A percentile compares a stretch with the other conserved stretches of the same genome.
Conservation (phyloP, 192 early-diverging fungal genomes). For the Coemansia biformis region DNA sequence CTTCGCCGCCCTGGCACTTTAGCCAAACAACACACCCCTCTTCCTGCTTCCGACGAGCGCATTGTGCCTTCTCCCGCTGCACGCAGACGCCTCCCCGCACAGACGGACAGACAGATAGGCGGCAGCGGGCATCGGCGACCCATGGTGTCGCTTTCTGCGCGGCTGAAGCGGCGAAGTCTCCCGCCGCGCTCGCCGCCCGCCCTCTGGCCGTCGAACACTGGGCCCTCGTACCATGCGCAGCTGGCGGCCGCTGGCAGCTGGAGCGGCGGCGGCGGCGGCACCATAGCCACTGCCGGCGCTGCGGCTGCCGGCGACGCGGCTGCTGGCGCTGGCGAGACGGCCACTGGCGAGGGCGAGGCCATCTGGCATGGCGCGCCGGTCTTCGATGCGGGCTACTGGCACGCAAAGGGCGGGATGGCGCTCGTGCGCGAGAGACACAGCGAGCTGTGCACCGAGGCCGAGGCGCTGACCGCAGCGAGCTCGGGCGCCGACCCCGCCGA, state of each 20-base stretch:
- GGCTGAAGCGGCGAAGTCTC: constrained; percentile 25
- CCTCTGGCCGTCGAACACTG: neutral
- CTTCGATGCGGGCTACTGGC: constrained; percentile 39
- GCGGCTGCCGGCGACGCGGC: neutral
- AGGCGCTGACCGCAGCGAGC: constrained; percentile 27
- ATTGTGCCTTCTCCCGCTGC: no score
- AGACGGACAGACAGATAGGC: neutral
- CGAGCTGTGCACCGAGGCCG: constrained; percentile 10
- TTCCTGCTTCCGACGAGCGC: no score
- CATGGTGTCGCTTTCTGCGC: constrained; percentile 24
- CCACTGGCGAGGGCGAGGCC: constrained; percentile 4
- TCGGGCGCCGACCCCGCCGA: neutral
- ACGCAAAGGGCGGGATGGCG: constrained; percentile 34
- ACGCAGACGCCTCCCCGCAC: no score
- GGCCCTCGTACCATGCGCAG: constrained; percentile 2
- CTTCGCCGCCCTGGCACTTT: no score
- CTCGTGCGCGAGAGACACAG: constrained; percentile 31
- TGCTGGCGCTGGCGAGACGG: constrained; percentile 1
- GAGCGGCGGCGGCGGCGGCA: neutral
- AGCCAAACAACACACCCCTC: no score
- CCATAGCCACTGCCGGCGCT: no score
- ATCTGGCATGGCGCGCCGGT: constrained; percentile 39
- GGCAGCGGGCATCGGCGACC: neutral
- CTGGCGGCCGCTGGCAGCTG: constrained; percentile 3
- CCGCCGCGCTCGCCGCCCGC: constrained; percentile 10